A percentile compares a stretch with the other conserved stretches of the same genome.
Conservation (phyloP, 2,329 filamentous ascomycete species). For the Lecanosticta acicola region DNA sequence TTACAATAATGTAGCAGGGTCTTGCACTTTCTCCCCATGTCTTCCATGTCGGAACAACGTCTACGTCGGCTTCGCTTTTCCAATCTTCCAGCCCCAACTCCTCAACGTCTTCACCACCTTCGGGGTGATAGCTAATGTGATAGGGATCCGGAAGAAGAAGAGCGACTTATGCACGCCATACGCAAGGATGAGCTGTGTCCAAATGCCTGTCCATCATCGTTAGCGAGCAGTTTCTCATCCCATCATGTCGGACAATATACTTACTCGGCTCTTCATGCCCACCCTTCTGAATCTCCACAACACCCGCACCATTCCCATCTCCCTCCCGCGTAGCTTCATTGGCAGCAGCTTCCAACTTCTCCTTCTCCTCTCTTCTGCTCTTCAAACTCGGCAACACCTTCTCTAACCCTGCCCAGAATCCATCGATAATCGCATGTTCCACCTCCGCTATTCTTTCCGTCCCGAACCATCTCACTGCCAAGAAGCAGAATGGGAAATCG, state of each 20-base stretch:
- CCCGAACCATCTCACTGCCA: slow-evolving; percentile 75
- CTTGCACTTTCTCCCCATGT: slow-evolving; percentile 3
- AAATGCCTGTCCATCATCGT: slow-evolving; percentile 48
- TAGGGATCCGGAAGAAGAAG: slow-evolving; percentile 89
- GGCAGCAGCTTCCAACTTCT: slow-evolving; percentile 11
- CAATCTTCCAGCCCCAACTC: slow-evolving; percentile 91
- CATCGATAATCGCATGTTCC: slow-evolving; percentile 63
- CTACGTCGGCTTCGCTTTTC: slow-evolving; percentile 47
- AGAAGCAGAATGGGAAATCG: slow-evolving; percentile 93
- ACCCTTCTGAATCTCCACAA: slow-evolving; percentile 13
- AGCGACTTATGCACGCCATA: slow-evolving; percentile 98
- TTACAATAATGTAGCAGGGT: neutral
- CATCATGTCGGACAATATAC: slow-evolving; percentile 3
- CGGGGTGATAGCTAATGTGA: slow-evolving; percentile 84
- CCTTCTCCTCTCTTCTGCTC: slow-evolving; percentile 17
- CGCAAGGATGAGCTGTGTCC: slow-evolving; percentile 84
- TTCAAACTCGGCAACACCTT: slow-evolving; percentile 49
- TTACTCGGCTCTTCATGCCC: slow-evolving; percentile 30
- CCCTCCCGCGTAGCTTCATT: slow-evolving; percentile 38
- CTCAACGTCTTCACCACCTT: slow-evolving; percentile 88
- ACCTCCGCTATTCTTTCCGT: slow-evolving; percentile 75
- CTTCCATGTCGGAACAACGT: slow-evolving; percentile 2
- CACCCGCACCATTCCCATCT: slow-evolving; percentile 29
- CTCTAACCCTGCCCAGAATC: slow-evolving; percentile 55
- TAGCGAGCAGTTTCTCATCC: slow-evolving; percentile 6